Evolutionary conservation across 2,329 filamentous ascomycete species (phyloP), one percentile per base, ranked within the genome.

Genomic region (Botrytis squamosa): DNA sequence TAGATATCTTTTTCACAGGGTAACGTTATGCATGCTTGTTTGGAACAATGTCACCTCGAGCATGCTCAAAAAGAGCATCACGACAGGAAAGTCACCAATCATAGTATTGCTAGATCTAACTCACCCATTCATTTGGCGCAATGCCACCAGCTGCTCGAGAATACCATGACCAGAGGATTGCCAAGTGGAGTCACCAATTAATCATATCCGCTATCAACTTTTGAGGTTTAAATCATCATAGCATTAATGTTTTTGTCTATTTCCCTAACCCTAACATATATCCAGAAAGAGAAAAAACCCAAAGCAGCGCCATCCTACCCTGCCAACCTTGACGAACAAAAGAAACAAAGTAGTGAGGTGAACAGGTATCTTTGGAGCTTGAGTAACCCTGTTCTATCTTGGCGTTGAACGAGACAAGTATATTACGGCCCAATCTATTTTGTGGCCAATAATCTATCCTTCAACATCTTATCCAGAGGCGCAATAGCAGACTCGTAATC

Each of bases 401-500:
- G 36, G 65, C 5, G 25, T 14, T 14, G 9, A 40, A 22, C 5
- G 38, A 6, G 16, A 55, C 3, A 55, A 29, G 18, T 20, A 57
- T 42, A 42, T 6, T 18, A 20, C 65, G 55, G 10, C 29, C 36
- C 33, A 55, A 42, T 66, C 52, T 69, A 73, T 36, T 60, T 70
- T n/a, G 71, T 73, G 16, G 52, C 65, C 52, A 69, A 38, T 25
- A 73, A 33, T 42, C 73, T 73, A 49, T 64, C 70, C 33, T 40
- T 46, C 44, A 67, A 38, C 38, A 67, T 73, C 40, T 68, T 72
- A 42, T 72, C 71, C 40, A 69, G 25, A 55, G 46, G 70, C 57
- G 70, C 73, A 33, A 74, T 70, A 9, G 59, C 70, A 33, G 42
- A 38, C 42, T 64, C 42, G 33, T 46, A 57, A 20, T 73, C 73